Evolutionary conservation across 2,329 filamentous ascomycete species (phyloP).

Genomic region (Alternaria novae-zelandiae): DNA sequence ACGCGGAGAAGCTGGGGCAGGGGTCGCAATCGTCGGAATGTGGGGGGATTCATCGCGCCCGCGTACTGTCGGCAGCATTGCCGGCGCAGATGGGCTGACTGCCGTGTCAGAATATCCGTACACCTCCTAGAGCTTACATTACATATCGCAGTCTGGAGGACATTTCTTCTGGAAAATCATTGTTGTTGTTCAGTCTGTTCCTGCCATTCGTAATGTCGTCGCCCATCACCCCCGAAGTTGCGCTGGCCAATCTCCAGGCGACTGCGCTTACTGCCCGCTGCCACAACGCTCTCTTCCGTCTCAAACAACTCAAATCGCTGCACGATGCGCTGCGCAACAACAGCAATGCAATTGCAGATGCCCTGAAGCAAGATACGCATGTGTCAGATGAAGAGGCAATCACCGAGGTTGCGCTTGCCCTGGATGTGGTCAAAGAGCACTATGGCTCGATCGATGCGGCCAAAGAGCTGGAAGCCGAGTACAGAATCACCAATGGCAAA

Average conservation of each 20-base stretch:
- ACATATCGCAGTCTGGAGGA: slow-evolving; percentile 1
- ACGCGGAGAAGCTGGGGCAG: slow-evolving; percentile 9
- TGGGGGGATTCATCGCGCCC: slow-evolving; percentile 12
- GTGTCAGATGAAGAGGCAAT: slow-evolving; percentile 48
- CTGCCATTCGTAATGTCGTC: slow-evolving; percentile 16
- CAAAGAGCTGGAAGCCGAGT: slow-evolving; percentile 51
- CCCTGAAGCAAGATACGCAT: slow-evolving; percentile 51
- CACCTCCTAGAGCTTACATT: slow-evolving; percentile 5
- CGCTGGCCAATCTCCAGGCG: slow-evolving; percentile 43
- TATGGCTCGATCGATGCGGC: slow-evolving; percentile 51
- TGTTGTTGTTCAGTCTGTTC: background rate
- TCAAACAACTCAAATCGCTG: slow-evolving; percentile 54
- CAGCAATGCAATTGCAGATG: slow-evolving; percentile 45
- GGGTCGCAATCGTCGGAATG: slow-evolving; percentile 19
- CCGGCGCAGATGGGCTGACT: background rate
- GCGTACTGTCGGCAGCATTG: background rate
- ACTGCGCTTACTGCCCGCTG: slow-evolving; percentile 55
- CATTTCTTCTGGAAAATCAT: background rate
- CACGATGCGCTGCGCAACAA: slow-evolving; percentile 49
- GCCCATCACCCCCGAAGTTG: slow-evolving; percentile 26
- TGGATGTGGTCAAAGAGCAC: slow-evolving; percentile 49
- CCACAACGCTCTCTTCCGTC: slow-evolving; percentile 55
- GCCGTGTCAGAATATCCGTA: background rate
- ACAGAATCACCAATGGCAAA: slow-evolving; percentile 50
- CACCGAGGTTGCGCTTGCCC: slow-evolving; percentile 51